phyloP scores from a whole-genome alignment of 2,329 filamentous ascomycete genomes.

The Colletotrichum filicis region DNA sequence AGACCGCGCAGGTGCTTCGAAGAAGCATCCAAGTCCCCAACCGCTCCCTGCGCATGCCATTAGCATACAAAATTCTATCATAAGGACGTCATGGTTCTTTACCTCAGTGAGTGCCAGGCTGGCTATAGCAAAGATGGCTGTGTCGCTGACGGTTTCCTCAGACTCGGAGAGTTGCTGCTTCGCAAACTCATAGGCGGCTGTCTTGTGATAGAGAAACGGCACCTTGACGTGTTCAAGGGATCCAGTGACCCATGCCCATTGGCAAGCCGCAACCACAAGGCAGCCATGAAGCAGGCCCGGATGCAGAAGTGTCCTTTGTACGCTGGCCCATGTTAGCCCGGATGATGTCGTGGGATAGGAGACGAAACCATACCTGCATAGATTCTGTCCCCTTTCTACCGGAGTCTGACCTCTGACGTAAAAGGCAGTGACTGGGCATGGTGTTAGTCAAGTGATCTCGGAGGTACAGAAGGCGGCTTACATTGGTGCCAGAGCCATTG shows the following conservation, averaged over 20 bases:
- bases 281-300: constrained; percentile 58
- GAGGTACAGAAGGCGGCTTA: constrained; percentile 35
- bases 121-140: constrained; percentile 55
- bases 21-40: constrained; percentile 55
- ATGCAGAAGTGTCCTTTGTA: constrained; percentile 55
- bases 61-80: background rate
- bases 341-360: background rate
- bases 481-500: constrained; percentile 49
- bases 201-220: constrained; percentile 58
- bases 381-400: constrained; percentile 47
- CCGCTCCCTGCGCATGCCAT: constrained; percentile 47
- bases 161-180: constrained; percentile 53
- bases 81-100: constrained; percentile 5
- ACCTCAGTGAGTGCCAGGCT: constrained; percentile 58
- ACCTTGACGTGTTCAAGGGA: constrained; percentile 56
- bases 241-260: constrained; percentile 58
- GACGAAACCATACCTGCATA: constrained; percentile 44
- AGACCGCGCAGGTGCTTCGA: constrained; percentile 55
- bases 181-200: constrained; percentile 58
- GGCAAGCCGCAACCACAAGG: constrained; percentile 55
- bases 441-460: background rate
- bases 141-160: constrained; percentile 51
- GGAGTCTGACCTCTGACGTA: constrained; percentile 54
- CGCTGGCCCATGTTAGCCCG: constrained; percentile 42
- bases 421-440: constrained; percentile 50